These are phyloP conservation scores for Crotalaria pallida DNA, from an alignment of 306 rosid species.

Conservation along the genomic window DNA sequence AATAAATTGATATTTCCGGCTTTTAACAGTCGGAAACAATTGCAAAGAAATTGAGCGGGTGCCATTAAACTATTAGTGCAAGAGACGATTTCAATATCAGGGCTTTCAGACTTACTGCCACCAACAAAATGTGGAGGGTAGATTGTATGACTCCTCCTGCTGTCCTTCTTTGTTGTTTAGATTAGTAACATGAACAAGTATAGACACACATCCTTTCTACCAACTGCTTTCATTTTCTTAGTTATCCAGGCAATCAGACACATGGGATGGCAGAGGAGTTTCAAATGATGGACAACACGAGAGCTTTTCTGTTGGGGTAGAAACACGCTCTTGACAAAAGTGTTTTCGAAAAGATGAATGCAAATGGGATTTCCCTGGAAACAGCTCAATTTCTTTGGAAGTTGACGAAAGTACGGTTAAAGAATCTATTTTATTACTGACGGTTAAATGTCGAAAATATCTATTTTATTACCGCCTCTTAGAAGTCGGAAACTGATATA, in stretches of 20 bases:
- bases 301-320: background rate
- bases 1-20: too few relatives aligned
- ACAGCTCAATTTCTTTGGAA: conserved; percentile 25
- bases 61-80: conserved; percentile 27
- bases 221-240: conserved; percentile 10
- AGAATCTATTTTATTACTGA: too few relatives aligned
- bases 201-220: conserved; percentile 18
- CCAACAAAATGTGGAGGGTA: conserved; percentile 19
- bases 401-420: conserved; percentile 6
- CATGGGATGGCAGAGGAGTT: conserved; percentile 15
- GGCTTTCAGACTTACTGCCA: conserved; percentile 26
- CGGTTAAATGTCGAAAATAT: too few relatives aligned
- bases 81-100: conserved; percentile 31
- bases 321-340: conserved; percentile 32
- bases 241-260: conserved; percentile 22
- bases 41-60: too few relatives aligned
- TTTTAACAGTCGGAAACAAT: too few relatives aligned
- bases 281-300: conserved; percentile 21
- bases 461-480: too few relatives aligned
- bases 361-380: conserved; percentile 20
- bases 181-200: conserved; percentile 15
- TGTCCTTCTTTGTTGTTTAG: conserved; percentile 15
- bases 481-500: too few relatives aligned
- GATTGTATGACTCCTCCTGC: conserved; percentile 27
- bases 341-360: conserved; percentile 31